A percentile compares a stretch with the other conserved stretches of the same genome.
phyloP scores from a whole-genome alignment of 2,329 filamentous ascomycete species.

The Colletotrichum plurivorum region DNA sequence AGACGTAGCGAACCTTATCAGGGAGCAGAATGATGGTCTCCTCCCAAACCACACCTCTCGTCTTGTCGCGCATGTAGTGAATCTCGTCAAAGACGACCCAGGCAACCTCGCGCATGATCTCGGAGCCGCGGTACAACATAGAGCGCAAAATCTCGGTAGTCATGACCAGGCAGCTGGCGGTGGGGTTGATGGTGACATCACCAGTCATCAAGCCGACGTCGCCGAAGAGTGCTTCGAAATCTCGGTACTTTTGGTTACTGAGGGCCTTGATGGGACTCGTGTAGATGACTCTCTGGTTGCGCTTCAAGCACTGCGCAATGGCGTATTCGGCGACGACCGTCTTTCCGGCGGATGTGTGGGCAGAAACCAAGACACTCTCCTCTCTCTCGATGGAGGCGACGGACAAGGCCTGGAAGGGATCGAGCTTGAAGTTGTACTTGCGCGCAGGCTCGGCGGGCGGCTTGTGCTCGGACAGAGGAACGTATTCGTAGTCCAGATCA shows the following conservation, averaged over 20 bases:
- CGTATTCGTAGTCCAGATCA: constrained; percentile 92
- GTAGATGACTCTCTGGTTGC: constrained; percentile 98
- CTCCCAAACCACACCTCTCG: constrained; percentile 97
- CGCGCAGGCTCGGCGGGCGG: constrained; percentile 89
- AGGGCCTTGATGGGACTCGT: constrained; percentile 99
- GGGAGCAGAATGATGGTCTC: constrained; percentile 98
- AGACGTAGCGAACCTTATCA: constrained; percentile 99
- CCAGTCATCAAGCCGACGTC: constrained; percentile 99
- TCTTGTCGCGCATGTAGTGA: constrained; percentile 97
- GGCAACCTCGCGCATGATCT: constrained; percentile 99
- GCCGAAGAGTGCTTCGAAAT: constrained; percentile 95
- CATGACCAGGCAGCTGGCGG: constrained; percentile 98
- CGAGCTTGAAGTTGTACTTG: constrained; percentile 89
- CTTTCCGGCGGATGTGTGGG: constrained; percentile 97
- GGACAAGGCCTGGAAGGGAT: constrained; percentile 96
- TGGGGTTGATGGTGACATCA: constrained; percentile 99
- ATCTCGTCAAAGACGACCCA: constrained; percentile 99
- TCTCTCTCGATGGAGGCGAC: constrained; percentile 96
- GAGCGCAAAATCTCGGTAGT: constrained; percentile 99
- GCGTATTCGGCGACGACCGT: constrained; percentile 99
- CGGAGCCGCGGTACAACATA: constrained; percentile 97
- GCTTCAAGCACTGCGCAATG: constrained; percentile 95
- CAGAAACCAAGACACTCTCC: constrained; percentile 96
- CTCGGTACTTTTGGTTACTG: constrained; percentile 98
- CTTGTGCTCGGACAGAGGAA: constrained; percentile 95